Base-by-base conservation (phyloP, 192 early-diverging fungal genomes). In the Coemansia reversa region DNA sequence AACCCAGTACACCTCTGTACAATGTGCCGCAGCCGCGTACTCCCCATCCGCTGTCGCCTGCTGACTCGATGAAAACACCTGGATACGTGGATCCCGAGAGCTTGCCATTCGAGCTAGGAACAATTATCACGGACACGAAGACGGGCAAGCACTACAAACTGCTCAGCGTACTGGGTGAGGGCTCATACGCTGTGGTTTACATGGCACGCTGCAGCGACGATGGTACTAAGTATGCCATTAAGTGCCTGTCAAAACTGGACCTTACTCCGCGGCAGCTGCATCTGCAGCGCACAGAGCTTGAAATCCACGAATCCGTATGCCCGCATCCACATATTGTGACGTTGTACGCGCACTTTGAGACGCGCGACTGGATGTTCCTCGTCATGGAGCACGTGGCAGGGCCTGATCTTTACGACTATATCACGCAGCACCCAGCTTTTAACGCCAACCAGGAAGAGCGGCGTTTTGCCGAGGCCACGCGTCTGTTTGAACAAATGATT, bases 151-250 rank as follows among this genome's bases (percentile, higher is more conserved):
- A 74, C 57, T 84, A 81, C 67, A 53, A 54, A 58, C 72, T 84
- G 49, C 67, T 78, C 42, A 70, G 74, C 59, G 74, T 89, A 35
- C 76, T 93, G 19, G 91, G 91, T 50, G 73, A 84, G 49, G 91
- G 91, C 39, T 88, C 89, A 12, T 92, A 92, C 56, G 91, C 90
- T 7, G 84, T 88, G 0, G 91, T 93, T 48, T 92, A 90, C 61
- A 71, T 86, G 49, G 91, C 88, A 32, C 78, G 75, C 54, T 75
- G 88, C 65, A 78, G 78, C 45, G 76, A 67, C 16, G 86, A 86
- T 50, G 75, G 82, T 0, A 77, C 72, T 45, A 69, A 60, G 25
- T 87, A 87, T 57, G 91, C 91, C 14, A 84, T 92, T 64, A 93
- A 93, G 68, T 87, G 89, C 29, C 83, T 92, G 52, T 83, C 83